Evolutionary conservation across 2,329 filamentous ascomycete genomes (phyloP), one percentile per base, ranked within the genome.

Genomic region (Westerdykella ornata): DNA sequence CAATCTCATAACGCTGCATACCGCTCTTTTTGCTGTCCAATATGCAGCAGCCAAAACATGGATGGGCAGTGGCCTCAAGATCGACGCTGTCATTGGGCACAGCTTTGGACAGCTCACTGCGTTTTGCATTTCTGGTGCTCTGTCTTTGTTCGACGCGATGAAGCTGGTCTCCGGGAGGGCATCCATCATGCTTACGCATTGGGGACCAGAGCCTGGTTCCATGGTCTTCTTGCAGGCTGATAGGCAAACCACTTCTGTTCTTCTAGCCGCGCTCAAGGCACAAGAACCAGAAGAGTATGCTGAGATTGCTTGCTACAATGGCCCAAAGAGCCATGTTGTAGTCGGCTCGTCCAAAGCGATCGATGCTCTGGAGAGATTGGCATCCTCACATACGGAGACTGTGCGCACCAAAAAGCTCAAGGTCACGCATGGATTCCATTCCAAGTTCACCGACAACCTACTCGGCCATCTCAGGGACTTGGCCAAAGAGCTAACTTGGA

Each of bases 71-170:
- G 54, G 51, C 2, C 35, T 46, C 9, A 7, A 11, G 3, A 7
- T 11, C 7, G 40, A 12, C 12, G 43, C 48, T 4, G 16, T 58
- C 2, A 33, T 62, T 7, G 68, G 68, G 0, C 68, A 71, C 42
- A 68, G 63, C 39, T 61, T 71, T 32, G 68, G 68, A 5, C 53
- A 71, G 40, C 42, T 70, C 1, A 64, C 66, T 0, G 67, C 65
- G 1, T 44, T 69, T 2, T 55, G 52, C 12, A 48, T 70, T 0
- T 57, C 64, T 3, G 65, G 65, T 0, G 47, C 44, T 0, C 46
- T 70, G 1, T 50, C 51, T 2, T 39, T 70, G 1, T 6, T 46
- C 2, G 63, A 70, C 34, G 46, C 48, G 1, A 14, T 71, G 7
- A 59, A 44, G 12, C 6, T 55, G 0, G 36, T 58, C 17, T 47